Conservation (phyloP, 2,329 filamentous ascomycete genomes). For the Taxawa tesnikishii region DNA sequence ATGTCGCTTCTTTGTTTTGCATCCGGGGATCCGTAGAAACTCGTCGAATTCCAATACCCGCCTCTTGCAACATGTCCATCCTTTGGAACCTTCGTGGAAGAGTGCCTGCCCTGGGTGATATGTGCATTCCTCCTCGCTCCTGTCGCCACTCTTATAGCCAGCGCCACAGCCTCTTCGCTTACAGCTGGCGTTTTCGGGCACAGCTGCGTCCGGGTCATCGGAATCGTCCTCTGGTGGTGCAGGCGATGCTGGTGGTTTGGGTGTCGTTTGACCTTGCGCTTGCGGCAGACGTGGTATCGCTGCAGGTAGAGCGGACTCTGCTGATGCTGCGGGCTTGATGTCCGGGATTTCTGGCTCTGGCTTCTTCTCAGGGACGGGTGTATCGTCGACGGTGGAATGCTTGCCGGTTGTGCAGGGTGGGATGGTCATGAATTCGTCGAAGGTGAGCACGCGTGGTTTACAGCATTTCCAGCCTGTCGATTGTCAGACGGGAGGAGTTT, state of each 20-base stretch:
- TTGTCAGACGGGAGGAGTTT: conserved; percentile 1
- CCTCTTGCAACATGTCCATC: conserved; percentile 93
- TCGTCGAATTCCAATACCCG: conserved; percentile 94
- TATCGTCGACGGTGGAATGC: conserved; percentile 78
- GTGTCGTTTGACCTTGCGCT: background rate
- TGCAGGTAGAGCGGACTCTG: conserved; percentile 6
- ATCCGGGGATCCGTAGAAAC: conserved; percentile 92
- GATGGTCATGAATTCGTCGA: conserved; percentile 94
- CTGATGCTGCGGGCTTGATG: background rate
- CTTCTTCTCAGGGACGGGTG: conserved; percentile 27
- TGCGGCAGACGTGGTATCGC: conserved; percentile 13
- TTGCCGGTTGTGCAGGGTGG: conserved; percentile 85
- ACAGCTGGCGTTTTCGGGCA: conserved; percentile 65
- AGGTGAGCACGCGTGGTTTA: conserved; percentile 90
- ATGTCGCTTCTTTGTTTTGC: conserved; percentile 69
- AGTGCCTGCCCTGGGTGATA: conserved; percentile 85
- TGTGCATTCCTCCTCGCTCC: conserved; percentile 65
- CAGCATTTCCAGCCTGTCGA: conserved; percentile 98
- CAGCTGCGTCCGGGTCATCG: conserved; percentile 63
- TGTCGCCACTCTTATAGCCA: conserved; percentile 48
- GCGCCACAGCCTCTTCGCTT: conserved; percentile 63
- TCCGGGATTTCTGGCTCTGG: conserved; percentile 6
- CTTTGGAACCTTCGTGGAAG: conserved; percentile 97
- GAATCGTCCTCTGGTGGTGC: conserved; percentile 66
- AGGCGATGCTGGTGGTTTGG: conserved; percentile 26